Percentiles rank a stretch among this genome's conserved stretches.
Evolutionary conservation across 1,284 basidiomycete species (phyloP).

Genomic region (Leccinum subrobustum): DNA sequence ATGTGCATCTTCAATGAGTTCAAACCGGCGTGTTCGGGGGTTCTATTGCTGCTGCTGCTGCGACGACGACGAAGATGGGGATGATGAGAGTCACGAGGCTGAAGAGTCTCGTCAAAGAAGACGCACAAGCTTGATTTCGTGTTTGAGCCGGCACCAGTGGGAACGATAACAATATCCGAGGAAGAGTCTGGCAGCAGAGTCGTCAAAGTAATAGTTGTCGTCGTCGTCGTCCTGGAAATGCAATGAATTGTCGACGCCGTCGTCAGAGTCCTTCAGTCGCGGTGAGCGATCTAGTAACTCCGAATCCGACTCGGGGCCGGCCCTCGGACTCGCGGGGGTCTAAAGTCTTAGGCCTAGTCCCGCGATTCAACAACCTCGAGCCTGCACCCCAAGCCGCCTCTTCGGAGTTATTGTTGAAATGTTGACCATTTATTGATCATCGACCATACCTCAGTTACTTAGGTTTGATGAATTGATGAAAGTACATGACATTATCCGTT

Average conservation of each 20-base stretch:
- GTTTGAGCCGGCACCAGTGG: neutral
- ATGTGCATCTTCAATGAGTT: slow-evolving; percentile 19
- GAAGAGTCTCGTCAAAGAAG: neutral
- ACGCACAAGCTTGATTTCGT: neutral
- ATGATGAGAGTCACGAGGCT: neutral
- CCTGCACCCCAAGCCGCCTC: too few species aligned
- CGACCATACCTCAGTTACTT: too few species aligned
- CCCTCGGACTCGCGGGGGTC: neutral
- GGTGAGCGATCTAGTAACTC: slow-evolving; percentile 13
- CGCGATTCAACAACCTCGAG: too few species aligned
- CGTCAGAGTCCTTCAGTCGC: neutral
- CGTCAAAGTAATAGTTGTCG: neutral
- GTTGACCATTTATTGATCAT: too few species aligned
- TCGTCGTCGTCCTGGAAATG: slow-evolving; percentile 18
- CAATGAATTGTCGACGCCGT: slow-evolving; percentile 18
- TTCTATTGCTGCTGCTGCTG: neutral
- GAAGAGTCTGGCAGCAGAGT: neutral
- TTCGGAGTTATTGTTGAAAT: too few species aligned
- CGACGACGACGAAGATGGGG: neutral
- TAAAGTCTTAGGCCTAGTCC: neutral
- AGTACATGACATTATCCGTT: too few species aligned
- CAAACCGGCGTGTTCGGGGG: neutral
- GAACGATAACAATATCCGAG: neutral
- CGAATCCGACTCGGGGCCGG: slow-evolving; percentile 16
- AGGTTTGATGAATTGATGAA: too few species aligned